These are phyloP conservation scores for Colletotrichum sp. DNA, from an alignment of 2,329 filamentous ascomycete species.

Conservation along the genomic window DNA sequence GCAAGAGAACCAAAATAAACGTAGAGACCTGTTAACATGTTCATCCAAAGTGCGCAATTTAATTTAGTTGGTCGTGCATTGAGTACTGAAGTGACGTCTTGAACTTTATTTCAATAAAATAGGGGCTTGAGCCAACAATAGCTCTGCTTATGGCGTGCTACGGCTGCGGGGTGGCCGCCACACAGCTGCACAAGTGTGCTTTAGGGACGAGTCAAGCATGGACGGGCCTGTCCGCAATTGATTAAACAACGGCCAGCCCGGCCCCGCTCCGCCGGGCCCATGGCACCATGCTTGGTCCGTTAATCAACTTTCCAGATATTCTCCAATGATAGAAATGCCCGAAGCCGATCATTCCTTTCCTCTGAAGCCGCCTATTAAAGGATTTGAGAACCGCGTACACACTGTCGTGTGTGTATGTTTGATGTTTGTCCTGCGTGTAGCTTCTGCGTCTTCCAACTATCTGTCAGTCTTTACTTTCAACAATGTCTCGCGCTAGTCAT, in stretches of 20 bases:
- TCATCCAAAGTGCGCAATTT: neutral
- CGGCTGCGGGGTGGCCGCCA: neutral
- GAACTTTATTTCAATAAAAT: neutral
- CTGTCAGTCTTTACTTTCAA: neutral
- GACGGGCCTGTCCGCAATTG: neutral
- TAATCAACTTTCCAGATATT: neutral
- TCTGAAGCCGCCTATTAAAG: neutral
- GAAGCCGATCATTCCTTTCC: neutral
- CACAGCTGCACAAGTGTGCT: neutral
- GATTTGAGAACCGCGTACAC: neutral
- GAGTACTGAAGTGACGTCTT: neutral
- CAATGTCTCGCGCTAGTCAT: neutral
- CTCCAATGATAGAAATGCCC: neutral
- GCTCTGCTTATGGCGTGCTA: neutral
- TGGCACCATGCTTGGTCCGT: neutral
- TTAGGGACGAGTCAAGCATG: neutral
- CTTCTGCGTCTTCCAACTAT: neutral
- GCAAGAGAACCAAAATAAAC: neutral
- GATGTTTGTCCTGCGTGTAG: neutral
- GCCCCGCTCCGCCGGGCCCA: neutral
- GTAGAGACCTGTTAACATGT: neutral
- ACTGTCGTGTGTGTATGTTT: neutral
- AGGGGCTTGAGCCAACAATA: neutral
- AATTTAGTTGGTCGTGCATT: neutral
- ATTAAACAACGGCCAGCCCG: neutral